A percentile compares a stretch with the other conserved stretches of the same genome.
Evolutionary conservation across 2,329 filamentous ascomycete genomes (phyloP).

Genomic region (Pezicula carpinea): DNA sequence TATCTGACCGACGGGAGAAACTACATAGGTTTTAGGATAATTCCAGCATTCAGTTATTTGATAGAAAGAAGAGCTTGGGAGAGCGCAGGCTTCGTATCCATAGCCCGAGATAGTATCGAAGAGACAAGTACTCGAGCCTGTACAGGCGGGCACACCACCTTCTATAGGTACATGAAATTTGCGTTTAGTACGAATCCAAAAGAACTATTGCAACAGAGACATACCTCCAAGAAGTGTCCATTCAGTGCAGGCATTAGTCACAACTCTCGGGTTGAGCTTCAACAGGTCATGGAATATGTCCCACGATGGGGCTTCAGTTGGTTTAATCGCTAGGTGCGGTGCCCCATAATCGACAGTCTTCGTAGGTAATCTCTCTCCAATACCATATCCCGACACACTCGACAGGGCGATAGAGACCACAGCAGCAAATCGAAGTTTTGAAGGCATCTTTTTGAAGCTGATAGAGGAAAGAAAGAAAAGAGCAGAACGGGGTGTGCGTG

Average conservation of each 20-base stretch:
- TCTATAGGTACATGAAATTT: not conserved
- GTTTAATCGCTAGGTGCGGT: constrained; percentile 1
- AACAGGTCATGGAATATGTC: not conserved
- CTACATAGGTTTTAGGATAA: not conserved
- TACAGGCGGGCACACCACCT: not conserved
- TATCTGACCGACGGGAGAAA: constrained; percentile 1
- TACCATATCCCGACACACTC: not conserved
- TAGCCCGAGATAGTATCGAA: not conserved
- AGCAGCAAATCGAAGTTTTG: not conserved
- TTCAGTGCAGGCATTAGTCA: not conserved
- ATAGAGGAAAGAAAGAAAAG: too few species aligned
- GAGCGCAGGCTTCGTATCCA: constrained; percentile 3
- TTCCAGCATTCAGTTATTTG: constrained; percentile 2
- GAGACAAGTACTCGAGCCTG: not conserved
- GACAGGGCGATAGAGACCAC: not conserved
- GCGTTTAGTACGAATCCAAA: not conserved
- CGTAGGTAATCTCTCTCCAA: not conserved
- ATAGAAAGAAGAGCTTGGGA: not conserved
- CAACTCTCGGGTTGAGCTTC: not conserved
- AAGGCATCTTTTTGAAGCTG: too few species aligned
- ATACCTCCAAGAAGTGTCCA: constrained; percentile 4
- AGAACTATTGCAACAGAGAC: not conserved
- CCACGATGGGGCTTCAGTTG: constrained; percentile 3
- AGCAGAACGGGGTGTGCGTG: too few species aligned
- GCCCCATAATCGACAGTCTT: constrained; percentile 1